phyloP scores from a whole-genome alignment of 148 eudicot genomes.

The Mesembryanthemum crystallinum region DNA sequence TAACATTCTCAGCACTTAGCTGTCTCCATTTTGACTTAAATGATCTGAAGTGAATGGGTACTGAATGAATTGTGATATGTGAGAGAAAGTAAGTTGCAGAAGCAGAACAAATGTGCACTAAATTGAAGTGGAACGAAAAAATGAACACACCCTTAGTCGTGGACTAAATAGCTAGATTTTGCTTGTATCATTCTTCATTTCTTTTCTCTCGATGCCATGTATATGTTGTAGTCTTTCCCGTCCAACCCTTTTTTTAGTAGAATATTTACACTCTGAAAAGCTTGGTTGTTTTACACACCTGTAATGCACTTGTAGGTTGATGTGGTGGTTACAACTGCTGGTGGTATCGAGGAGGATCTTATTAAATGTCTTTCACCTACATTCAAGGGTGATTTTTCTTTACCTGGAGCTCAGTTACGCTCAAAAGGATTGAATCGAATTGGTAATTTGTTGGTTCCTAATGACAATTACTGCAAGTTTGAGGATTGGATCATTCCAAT shows the following conservation, averaged over 20 bases:
- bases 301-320: slow-evolving; percentile 58
- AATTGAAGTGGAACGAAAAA: too few species aligned
- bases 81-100: too few species aligned
- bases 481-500: slow-evolving; percentile 95
- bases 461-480: slow-evolving; percentile 95
- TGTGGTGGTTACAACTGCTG: slow-evolving; percentile 83
- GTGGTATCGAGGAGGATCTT: slow-evolving; percentile 93
- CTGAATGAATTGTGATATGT: too few species aligned
- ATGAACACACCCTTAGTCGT: too few species aligned
- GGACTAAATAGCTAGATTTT: not conserved
- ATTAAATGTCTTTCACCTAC: slow-evolving; percentile 90
- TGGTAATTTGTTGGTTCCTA: slow-evolving; percentile 91
- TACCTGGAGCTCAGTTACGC: slow-evolving; percentile 73
- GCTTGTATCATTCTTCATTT: not conserved
- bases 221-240: not conserved
- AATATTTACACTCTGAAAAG: not conserved
- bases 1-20: not conserved
- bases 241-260: not conserved
- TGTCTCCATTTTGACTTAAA: too few species aligned
- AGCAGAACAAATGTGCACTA: too few species aligned
- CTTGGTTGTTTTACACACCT: not conserved
- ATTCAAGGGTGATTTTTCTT: slow-evolving; percentile 77
- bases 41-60: too few species aligned
- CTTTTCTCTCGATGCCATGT: not conserved
- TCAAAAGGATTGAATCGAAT: slow-evolving; percentile 82